Evolutionary conservation across 345 rosid genomes (phyloP), one percentile per base, ranked within the genome.

Genomic region (Cardiospermum halicacabum): DNA sequence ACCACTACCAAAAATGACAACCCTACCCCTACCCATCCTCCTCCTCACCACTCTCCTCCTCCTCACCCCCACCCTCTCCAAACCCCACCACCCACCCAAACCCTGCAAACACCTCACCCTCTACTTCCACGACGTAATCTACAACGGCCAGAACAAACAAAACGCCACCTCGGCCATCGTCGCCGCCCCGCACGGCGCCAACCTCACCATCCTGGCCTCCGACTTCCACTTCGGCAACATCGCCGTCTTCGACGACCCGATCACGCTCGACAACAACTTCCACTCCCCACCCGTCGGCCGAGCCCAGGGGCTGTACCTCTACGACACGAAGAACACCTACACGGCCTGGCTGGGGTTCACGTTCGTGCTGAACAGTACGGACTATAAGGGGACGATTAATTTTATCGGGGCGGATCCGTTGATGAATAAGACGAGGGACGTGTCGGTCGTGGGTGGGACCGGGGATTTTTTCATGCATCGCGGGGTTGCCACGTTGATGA

Each of bases 401-500:
- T 80, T 85, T 51, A 42, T 54, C 0, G 85, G 87, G 10, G 79
- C 85, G 0, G 84, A 80, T 54, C 81, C 85, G 0, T 42, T 69
- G 24, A 3, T 76, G 90, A 13, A 60, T 12, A 78, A 78, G 69
- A 63, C 71, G 0, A 78, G 85, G 60, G 85, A 82, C 26, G 69
- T 80, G 11, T 80, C 82, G 0, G 69, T 82, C 10, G 71, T 77
- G 4, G 87, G 85, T 11, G 87, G 90, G 11, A 85, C 84, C 0
- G 84, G 82, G 0, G 87, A 80, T 36, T 80, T 80, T 40, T 78
- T 80, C 51, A 82, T 80, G 89, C 70, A 71, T 43, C 30, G 82
- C 16, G 87, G 87, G 8, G 13, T 82, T 1, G 85, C 85, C 0
- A 78, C 81, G 1, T 6, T 85, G 11, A 66, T 51, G 69, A 77